Evolutionary conservation across 805 yeast genomes (phyloP).

Genomic region (Monosporozyma yasuniensis): DNA sequence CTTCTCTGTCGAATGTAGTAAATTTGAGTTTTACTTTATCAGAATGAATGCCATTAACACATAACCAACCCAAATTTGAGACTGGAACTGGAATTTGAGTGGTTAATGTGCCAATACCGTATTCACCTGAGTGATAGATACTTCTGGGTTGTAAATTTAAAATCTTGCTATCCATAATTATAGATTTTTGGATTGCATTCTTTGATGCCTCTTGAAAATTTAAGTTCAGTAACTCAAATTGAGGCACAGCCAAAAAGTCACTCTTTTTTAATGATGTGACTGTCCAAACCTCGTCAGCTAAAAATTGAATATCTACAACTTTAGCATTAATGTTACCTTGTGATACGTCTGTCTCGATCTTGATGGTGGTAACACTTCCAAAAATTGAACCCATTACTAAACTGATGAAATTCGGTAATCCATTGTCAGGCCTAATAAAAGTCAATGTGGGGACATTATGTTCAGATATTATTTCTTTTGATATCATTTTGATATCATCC

Average conservation of each 20-base stretch:
- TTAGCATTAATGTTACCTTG: constrained; percentile 1
- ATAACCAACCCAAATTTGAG: constrained; percentile 10
- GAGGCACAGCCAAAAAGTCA: constrained; percentile 14
- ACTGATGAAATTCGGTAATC: constrained; percentile 8
- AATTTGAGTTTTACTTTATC: constrained; percentile 11
- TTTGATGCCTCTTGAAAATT: constrained; percentile 15
- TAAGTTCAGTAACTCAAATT: constrained; percentile 17
- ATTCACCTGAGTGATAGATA: constrained; percentile 11
- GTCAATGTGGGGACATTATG: constrained; percentile 16
- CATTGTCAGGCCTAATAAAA: constrained; percentile 4
- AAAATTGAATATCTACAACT: constrained; percentile 15
- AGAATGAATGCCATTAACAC: constrained; percentile 3
- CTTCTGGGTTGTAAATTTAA: constrained; percentile 12
- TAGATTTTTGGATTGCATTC: constrained; percentile 12
- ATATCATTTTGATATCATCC: not conserved
- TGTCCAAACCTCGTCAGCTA: constrained; percentile 13
- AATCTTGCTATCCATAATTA: constrained; percentile 15
- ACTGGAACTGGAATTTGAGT: constrained; percentile 24
- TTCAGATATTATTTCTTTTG: constrained; percentile 8
- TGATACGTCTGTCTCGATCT: constrained; percentile 3
- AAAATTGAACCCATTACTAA: constrained; percentile 11
- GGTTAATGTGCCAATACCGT: constrained; percentile 22
- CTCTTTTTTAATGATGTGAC: constrained; percentile 12
- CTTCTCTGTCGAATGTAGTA: constrained; percentile 15
- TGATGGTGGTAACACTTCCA: constrained; percentile 16